Percentiles rank a stretch among this genome's conserved stretches.
Evolutionary conservation across 2,329 filamentous ascomycete genomes (phyloP).

Genomic region (Fusarium penzigii): DNA sequence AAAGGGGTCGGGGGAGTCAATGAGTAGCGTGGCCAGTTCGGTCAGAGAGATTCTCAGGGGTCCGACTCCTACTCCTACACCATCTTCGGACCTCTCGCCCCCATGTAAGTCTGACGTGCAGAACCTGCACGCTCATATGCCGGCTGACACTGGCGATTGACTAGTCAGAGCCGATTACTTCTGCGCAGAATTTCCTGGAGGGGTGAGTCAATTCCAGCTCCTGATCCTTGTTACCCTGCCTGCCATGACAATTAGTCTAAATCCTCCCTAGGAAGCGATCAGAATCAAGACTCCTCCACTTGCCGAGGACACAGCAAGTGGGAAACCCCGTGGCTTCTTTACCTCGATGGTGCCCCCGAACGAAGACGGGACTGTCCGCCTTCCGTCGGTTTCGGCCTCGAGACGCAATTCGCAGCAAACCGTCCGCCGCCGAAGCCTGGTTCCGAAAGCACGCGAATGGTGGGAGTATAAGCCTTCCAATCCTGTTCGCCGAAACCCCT

Average conservation of each 20-base stretch:
- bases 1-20: slow-evolving; percentile 40
- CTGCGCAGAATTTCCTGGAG: slow-evolving; percentile 35
- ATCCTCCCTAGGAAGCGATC: slow-evolving; percentile 45
- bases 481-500: slow-evolving; percentile 18
- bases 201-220: slow-evolving; percentile 20
- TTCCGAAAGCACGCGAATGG: slow-evolving; percentile 35
- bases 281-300: slow-evolving; percentile 50
- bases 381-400: background rate
- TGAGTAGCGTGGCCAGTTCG: slow-evolving; percentile 43
- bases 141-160: slow-evolving; percentile 8
- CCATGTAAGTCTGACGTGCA: background rate
- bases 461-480: slow-evolving; percentile 35
- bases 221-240: too few relatives aligned
- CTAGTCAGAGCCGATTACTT: slow-evolving; percentile 9
- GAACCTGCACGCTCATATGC: slow-evolving; percentile 13
- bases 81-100: slow-evolving; percentile 12
- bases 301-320: slow-evolving; percentile 39
- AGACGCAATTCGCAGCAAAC: slow-evolving; percentile 17
- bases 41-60: slow-evolving; percentile 42
- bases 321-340: slow-evolving; percentile 45
- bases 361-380: slow-evolving; percentile 2
- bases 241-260: slow-evolving; percentile 4
- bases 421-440: slow-evolving; percentile 23
- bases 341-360: slow-evolving; percentile 39
- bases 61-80: slow-evolving; percentile 35